Conservation (phyloP, 176 grass and related monocot species). For the Pontederia crassipes region DNA sequence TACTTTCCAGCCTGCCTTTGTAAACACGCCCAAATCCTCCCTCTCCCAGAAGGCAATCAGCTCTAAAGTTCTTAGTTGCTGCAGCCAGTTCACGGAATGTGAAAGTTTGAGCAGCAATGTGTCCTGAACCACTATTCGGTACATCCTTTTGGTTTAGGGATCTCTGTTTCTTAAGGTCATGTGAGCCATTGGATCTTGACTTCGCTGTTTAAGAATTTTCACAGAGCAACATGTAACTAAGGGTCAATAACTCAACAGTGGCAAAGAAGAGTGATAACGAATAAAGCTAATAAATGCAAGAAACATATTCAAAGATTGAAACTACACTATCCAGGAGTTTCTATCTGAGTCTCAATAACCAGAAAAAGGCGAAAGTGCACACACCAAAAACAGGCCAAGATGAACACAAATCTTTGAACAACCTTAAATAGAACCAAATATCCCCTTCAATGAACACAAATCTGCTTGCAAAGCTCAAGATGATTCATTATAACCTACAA, state of each 20-base stretch:
- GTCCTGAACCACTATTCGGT: constrained; percentile 23
- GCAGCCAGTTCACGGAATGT: constrained; percentile 50
- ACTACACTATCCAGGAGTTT: no score
- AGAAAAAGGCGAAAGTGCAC: no score
- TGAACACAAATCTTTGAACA: no score
- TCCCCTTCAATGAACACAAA: no score
- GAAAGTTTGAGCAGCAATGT: constrained; percentile 60
- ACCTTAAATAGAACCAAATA: no score
- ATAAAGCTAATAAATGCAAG: not conserved
- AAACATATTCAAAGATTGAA: no score
- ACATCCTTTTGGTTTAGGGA: constrained; percentile 5
- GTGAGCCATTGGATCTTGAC: constrained; percentile 6
- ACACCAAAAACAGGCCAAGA: no score
- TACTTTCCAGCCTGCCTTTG: constrained; percentile 47
- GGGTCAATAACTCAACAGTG: not conserved
- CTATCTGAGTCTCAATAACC: no score
- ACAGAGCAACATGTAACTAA: not conserved
- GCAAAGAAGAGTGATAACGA: not conserved
- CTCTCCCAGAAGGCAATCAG: constrained; percentile 61
- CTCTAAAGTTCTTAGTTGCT: constrained; percentile 45
- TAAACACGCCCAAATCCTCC: constrained; percentile 69
- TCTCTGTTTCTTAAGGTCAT: not conserved
- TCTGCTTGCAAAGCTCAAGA: no score
- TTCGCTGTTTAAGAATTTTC: not conserved
- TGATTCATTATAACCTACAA: no score